Conservation (phyloP, 441 rosid species). For the Brassica hybrid region DNA sequence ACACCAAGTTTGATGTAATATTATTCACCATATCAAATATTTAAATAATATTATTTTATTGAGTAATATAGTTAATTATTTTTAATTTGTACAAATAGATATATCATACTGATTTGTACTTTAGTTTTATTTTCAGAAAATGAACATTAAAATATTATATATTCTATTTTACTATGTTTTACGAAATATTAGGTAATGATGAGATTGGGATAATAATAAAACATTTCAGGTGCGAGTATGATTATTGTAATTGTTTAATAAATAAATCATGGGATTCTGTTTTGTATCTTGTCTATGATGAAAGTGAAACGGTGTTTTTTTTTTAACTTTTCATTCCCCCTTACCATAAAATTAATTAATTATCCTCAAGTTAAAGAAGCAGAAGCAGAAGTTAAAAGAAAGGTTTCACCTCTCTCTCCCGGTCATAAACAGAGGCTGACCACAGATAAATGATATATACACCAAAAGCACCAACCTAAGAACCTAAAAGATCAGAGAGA, state of each 20-base stretch:
- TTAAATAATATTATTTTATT: too few species aligned
- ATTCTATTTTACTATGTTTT: slow-evolving; percentile 4
- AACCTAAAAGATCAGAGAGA: slow-evolving; percentile 21
- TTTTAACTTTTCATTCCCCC: neutral
- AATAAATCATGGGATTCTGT: neutral
- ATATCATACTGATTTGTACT: too few species aligned
- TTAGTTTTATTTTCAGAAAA: too few species aligned
- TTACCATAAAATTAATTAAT: neutral
- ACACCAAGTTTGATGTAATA: too few species aligned
- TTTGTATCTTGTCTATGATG: neutral
- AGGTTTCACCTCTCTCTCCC: slow-evolving; percentile 34
- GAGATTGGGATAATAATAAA: slow-evolving; percentile 6
- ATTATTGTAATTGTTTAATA: slow-evolving; percentile 8
- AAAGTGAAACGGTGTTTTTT: neutral
- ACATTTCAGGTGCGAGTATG: neutral
- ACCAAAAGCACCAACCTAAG: slow-evolving; percentile 32
- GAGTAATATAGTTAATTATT: too few species aligned
- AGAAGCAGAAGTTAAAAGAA: slow-evolving; percentile 17
- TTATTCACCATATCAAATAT: too few species aligned
- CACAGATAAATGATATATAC: slow-evolving; percentile 32
- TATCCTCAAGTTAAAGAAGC: slow-evolving; percentile 10
- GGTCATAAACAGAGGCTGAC: slow-evolving; percentile 30
- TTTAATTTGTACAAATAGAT: too few species aligned
- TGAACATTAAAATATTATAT: too few species aligned
- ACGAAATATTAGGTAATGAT: neutral